Evolutionary conservation across 179 eudicot genomes (phyloP).

Genomic region (Dionaea muscipula): DNA sequence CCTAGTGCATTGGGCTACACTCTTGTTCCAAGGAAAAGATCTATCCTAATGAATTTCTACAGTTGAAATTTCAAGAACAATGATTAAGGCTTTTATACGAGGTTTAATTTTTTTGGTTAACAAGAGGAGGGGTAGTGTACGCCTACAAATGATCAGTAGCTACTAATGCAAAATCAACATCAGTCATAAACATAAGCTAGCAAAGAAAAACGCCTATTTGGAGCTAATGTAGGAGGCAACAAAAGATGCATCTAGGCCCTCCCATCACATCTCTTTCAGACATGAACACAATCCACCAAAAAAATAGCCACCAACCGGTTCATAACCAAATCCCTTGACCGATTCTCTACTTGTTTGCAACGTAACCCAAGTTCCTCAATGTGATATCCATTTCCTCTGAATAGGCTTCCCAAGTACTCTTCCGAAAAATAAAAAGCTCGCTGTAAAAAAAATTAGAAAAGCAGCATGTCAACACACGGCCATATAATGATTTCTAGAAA

Average conservation of each 20-base stretch:
- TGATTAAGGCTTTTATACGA: no score
- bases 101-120: no score
- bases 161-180: no score
- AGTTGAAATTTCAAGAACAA: no score
- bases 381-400: conserved; percentile 56
- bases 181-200: no score
- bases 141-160: no score
- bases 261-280: neutral
- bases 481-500: neutral
- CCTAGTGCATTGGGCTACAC: no score
- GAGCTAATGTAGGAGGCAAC: neutral
- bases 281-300: neutral
- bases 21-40: no score
- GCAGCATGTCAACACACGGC: conserved; percentile 6
- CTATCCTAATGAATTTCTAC: no score
- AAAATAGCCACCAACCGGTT: conserved; percentile 44
- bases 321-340: conserved; percentile 83
- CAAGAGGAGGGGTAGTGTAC: no score
- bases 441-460: conserved; percentile 25
- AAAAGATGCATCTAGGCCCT: neutral
- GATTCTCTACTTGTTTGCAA: conserved; percentile 92
- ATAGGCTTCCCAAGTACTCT: conserved; percentile 53
- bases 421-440: conserved; percentile 91
- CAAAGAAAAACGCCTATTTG: no score
- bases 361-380: conserved; percentile 53